Percentiles rank a stretch among this genome's conserved stretches.
Conservation (phyloP, 73 alveolate species). For the Paramecium biaurelia region DNA sequence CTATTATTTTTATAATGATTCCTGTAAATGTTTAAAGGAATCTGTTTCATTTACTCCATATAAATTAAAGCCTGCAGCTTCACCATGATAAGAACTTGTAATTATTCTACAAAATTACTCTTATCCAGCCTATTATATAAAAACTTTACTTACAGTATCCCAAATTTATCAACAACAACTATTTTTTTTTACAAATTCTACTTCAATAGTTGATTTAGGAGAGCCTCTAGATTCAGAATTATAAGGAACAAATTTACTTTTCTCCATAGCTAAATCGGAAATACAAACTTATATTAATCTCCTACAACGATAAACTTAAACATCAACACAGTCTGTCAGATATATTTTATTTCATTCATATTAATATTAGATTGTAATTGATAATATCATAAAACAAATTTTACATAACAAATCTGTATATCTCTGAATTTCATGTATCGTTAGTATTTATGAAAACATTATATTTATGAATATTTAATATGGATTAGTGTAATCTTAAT, state of each 20-base stretch:
- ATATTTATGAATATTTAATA: no score
- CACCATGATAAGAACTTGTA: neutral
- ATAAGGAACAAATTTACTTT: neutral
- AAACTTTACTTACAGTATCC: neutral
- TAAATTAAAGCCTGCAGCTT: neutral
- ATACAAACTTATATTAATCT: neutral
- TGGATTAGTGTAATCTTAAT: neutral
- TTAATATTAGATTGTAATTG: neutral
- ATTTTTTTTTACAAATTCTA: constrained; percentile 26
- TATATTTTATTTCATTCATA: neutral
- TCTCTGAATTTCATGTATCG: no score
- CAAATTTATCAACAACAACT: neutral
- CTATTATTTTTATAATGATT: neutral
- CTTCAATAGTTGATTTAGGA: neutral
- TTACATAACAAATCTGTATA: no score
- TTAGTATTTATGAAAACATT: no score
- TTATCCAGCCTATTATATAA: neutral
- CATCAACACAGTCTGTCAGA: neutral
- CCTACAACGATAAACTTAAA: neutral
- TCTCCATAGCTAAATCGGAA: neutral
- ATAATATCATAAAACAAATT: no score
- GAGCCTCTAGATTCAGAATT: neutral
- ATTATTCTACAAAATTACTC: neutral
- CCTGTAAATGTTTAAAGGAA: neutral
- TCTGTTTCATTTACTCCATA: neutral